A percentile compares a stretch with the other conserved stretches of the same genome.
phyloP scores from a whole-genome alignment of 2,329 filamentous ascomycete genomes.

The Verticillium isaacii region DNA sequence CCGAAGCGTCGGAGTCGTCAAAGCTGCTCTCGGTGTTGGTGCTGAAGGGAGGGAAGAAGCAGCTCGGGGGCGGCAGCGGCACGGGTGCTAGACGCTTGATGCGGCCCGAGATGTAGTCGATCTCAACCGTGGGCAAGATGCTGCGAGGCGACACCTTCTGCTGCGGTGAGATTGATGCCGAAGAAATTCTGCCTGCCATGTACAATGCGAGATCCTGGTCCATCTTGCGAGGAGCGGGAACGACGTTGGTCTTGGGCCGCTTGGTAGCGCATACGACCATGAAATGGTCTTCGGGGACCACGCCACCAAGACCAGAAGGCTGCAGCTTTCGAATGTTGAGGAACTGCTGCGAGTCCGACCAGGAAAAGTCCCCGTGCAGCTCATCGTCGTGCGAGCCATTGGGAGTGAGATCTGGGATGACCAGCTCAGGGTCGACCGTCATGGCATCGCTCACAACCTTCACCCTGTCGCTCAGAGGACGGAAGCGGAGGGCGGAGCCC shows the following conservation, averaged over 20 bases:
- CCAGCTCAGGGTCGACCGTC: conserved; percentile 21
- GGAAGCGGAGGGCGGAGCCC: conserved; percentile 43
- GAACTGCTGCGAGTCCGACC: conserved; percentile 39
- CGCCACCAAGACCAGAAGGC: conserved; percentile 54
- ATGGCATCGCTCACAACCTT: conserved; percentile 7
- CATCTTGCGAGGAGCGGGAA: background rate
- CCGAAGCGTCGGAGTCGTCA: conserved; percentile 26
- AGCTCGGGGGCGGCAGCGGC: conserved; percentile 46
- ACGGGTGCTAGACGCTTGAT: conserved; percentile 40
- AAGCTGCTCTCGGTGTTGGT: conserved; percentile 26
- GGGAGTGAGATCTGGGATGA: conserved; percentile 23
- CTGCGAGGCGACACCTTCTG: background rate
- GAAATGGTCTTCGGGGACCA: conserved; percentile 61
- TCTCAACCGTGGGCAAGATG: conserved; percentile 22
- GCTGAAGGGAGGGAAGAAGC: conserved; percentile 45
- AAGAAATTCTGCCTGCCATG: background rate
- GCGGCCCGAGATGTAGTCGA: conserved; percentile 39
- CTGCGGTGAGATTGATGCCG: background rate
- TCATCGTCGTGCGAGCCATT: conserved; percentile 28
- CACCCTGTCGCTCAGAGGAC: conserved; percentile 41
- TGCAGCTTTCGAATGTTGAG: conserved; percentile 38
- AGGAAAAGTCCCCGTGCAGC: conserved; percentile 32
- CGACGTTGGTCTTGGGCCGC: conserved; percentile 27
- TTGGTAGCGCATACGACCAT: conserved; percentile 49
- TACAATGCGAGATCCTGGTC: background rate